Base-by-base conservation (phyloP, 331 rosid genomes). In the Malus hybrid region DNA sequence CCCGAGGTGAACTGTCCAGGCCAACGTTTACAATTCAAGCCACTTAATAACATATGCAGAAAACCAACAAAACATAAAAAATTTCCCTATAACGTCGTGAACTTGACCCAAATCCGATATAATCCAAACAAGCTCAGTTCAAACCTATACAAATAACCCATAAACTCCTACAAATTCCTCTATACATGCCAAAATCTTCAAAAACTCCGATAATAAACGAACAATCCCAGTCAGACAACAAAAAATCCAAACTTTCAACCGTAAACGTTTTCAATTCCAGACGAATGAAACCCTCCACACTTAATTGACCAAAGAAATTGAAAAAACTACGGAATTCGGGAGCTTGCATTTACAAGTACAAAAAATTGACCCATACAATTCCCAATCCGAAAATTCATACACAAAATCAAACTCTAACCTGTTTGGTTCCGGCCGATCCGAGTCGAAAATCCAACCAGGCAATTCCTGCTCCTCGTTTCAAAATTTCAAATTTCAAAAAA, bases 381-480 rank as follows among this genome's bases (percentile, higher is more conserved):
- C 15, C 14, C 52, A 57, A 24, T 3, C 57, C 63, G 32, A 7
- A 8, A 54, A n/a, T 18, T 34, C 6, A 55, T 29, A 12, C 20
- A 36, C 16, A 70, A 7, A 42, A 61, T 19, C 62, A 83, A 74
- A 65, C 67, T 69, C 85, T 73, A 34, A 81, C 86, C 86, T 78
- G 62, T 31, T 66, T 32, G 77, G 50, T 79, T 52, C 59, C 55
- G 36, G 72, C 78, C 76, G 90, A 84, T 82, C 89, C 29, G 22
- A 77, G 31, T 54, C 69, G 72, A 65, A 69, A 74, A 78, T 69
- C 62, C 59, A 78, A 56, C 73, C 82, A 55, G 69, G 27, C 22
- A 62, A 62, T 73, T 82, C 63, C 82, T 57, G 54, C 13, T 3
- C 12, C 71, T 29, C 9, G 18, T 44, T 44, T 22, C 44, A 6